Base-by-base conservation (phyloP, 1,284 basidiomycete genomes). In the Pyrrhoderma noxium region DNA sequence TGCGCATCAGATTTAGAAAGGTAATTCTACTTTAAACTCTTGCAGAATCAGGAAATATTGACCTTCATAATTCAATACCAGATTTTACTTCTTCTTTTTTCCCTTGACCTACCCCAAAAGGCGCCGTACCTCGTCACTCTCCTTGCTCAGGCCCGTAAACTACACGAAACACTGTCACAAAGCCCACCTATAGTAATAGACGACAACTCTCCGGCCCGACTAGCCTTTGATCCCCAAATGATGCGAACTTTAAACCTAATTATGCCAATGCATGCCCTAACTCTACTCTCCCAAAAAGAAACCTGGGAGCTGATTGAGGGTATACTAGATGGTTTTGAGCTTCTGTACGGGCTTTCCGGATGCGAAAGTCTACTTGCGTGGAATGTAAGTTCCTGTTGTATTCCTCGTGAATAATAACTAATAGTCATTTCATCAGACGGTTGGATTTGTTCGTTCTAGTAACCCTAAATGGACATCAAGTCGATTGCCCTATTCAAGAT, bases 141-240 rank as follows among this genome's bases (percentile, higher is more conserved):
- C 5, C 38, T 31, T 14, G 5, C 38, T 40, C 38, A 18, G 5
- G 8, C 38, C n/a, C 38, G 27, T 5, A 31, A 11, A 31, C 4
- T 62, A 62, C 18, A 67, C 83, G 23, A 68, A 70, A 42, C 59
- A 61, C 1, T 59, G 65, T 35, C 66, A 31, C 27, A 31, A 31
- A 11, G 11, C 7, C 38, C 66, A 13, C 61, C 70, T 1, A 64
- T 69, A 0, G 62, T 70, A 3, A 75, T 74, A 9, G 49, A 56
- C 0, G 61, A 70, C 1, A 65, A 68, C 16, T 83, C 84, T 1
- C 68, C 73, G 0, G 80, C 79, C 0, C 64, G 62, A 22, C 66
- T 73, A 0, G 77, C 79, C 0, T 86, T 93, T 52, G 88, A 88
- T 61, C 78, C 85, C 3, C 71, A 77, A 38, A 79, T 90, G 45